A percentile compares a stretch with the other conserved stretches of the same genome.
phyloP scores from a whole-genome alignment of 2,329 filamentous ascomycete genomes.

The Calonectria ilicicola region DNA sequence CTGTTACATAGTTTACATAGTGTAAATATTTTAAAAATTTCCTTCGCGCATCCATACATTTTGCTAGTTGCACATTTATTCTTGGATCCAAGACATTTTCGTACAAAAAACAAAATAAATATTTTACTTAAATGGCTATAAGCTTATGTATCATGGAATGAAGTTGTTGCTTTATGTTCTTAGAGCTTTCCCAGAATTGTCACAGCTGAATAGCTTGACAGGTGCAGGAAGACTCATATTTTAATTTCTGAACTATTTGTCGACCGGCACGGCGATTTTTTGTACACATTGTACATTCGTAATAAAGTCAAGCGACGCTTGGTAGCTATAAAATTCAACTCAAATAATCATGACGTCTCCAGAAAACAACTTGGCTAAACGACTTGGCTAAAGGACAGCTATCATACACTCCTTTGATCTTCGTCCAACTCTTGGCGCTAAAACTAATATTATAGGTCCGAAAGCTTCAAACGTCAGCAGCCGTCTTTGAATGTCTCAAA shows the following conservation, averaged over 20 bases:
- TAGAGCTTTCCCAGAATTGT: too few species aligned
- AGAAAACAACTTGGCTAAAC: background rate
- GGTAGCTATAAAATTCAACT: background rate
- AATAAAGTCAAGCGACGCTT: background rate
- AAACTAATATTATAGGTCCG: conserved; percentile 8
- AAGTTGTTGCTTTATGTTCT: too few species aligned
- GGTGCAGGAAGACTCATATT: too few species aligned
- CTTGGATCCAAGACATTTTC: too few species aligned
- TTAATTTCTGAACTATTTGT: background rate
- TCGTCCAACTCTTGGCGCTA: background rate
- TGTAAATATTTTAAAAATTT: background rate
- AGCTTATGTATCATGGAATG: too few species aligned
- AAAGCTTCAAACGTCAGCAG: conserved; percentile 13
- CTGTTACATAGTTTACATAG: background rate
- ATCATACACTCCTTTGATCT: background rate
- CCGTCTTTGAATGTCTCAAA: background rate
- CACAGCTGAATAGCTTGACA: too few species aligned
- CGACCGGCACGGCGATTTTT: background rate
- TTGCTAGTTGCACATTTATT: too few species aligned
- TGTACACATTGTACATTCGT: background rate
- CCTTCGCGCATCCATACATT: too few species aligned
- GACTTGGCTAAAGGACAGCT: background rate
- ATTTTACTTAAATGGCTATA: too few species aligned
- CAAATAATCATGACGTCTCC: background rate
- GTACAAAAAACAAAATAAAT: too few species aligned